These are phyloP conservation scores for Torulaspora microellipsoides DNA, from an alignment of 805 yeast species.

Conservation along the genomic window DNA sequence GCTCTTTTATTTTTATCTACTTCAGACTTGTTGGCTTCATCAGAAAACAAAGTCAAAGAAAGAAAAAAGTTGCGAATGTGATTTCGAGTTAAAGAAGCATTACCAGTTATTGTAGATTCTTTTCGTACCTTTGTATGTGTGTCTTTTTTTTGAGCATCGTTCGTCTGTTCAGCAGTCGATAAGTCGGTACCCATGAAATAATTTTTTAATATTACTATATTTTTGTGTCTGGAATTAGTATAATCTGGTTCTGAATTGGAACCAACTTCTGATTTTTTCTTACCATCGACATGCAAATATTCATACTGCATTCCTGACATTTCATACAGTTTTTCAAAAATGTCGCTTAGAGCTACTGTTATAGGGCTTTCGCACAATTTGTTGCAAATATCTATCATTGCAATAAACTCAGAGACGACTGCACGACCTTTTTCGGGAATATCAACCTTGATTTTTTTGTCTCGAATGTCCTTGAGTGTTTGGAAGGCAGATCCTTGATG, in stretches of 20 bases:
- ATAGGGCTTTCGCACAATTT: conserved; percentile 8
- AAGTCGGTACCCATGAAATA: conserved; percentile 20
- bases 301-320: conserved; percentile 29
- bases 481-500: conserved; percentile 13
- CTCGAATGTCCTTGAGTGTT: conserved; percentile 13
- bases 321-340: conserved; percentile 31
- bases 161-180: conserved; percentile 1
- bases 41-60: conserved; percentile 36
- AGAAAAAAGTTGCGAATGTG: conserved; percentile 34
- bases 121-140: neutral
- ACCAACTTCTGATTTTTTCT: conserved; percentile 20
- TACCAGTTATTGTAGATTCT: neutral
- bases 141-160: neutral
- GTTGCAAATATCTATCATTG: conserved; percentile 24
- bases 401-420: conserved; percentile 22
- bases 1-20: conserved; percentile 11
- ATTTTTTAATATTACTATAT: conserved; percentile 22
- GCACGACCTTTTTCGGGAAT: conserved; percentile 22
- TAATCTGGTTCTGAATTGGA: conserved; percentile 21
- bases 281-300: conserved; percentile 26
- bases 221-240: conserved; percentile 27
- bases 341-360: conserved; percentile 12
- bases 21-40: conserved; percentile 20
- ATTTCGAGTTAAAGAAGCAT: conserved; percentile 3
- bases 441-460: conserved; percentile 7